These are phyloP conservation scores for Pseudozyma flocculosa DNA, from an alignment of 1,284 basidiomycete species.

Conservation along the genomic window DNA sequence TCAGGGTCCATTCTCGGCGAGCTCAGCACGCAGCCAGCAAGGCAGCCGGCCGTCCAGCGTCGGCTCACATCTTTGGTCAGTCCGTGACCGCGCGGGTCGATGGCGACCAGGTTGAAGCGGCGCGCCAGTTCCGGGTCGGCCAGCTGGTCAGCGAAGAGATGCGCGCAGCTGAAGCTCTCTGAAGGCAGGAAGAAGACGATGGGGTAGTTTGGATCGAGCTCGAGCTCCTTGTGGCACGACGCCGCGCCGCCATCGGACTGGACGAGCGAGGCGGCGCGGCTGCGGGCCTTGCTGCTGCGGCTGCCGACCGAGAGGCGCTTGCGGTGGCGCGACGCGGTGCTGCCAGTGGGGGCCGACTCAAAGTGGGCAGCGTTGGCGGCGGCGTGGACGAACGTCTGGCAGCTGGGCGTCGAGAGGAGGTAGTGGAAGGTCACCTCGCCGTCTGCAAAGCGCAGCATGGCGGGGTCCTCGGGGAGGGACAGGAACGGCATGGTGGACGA, in stretches of 20 bases:
- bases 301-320: neutral
- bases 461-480: constrained; percentile 3
- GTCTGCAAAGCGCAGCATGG: constrained; percentile 2
- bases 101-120: constrained; percentile 11
- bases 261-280: too few relatives aligned
- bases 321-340: neutral
- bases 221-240: too few relatives aligned
- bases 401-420: constrained; percentile 9
- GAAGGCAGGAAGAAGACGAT: constrained; percentile 11
- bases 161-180: constrained; percentile 13
- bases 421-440: constrained; percentile 10
- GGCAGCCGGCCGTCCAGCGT: too few relatives aligned
- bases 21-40: too few relatives aligned
- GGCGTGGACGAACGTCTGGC: constrained; percentile 7
- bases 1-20: too few relatives aligned
- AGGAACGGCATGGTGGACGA: constrained; percentile 15
- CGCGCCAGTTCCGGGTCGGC: constrained; percentile 1
- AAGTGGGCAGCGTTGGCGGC: neutral
- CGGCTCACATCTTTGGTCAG: constrained; percentile 9
- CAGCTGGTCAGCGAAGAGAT: constrained; percentile 16
- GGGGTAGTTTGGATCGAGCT: constrained; percentile 10
- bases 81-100: constrained; percentile 15
- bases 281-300: neutral
- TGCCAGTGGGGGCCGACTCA: constrained; percentile 1
- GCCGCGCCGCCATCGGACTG: too few relatives aligned